These are phyloP conservation scores for Vigna nakashimae DNA, from an alignment of 306 rosid species.

Conservation along the genomic window DNA sequence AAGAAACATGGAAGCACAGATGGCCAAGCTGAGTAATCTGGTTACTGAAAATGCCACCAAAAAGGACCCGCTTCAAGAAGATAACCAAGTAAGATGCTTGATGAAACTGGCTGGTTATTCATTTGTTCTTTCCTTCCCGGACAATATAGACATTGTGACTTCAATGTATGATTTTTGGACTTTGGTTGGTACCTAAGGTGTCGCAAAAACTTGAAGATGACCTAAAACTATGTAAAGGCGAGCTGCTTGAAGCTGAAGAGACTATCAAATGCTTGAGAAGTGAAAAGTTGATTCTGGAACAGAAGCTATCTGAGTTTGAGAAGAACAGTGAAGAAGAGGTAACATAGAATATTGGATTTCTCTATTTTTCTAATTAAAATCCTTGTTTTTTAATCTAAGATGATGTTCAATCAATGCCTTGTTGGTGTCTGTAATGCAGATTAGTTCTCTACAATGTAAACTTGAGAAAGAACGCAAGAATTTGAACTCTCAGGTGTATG, in stretches of 20 bases:
- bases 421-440: conserved; percentile 64
- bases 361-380: conserved; percentile 11
- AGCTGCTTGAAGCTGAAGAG: conserved; percentile 71
- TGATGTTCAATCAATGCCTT: conserved; percentile 24
- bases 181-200: conserved; percentile 47
- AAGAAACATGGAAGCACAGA: conserved; percentile 71
- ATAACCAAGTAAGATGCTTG: conserved; percentile 63
- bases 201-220: conserved; percentile 76
- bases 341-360: conserved; percentile 32
- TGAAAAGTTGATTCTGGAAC: conserved; percentile 71
- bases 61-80: conserved; percentile 58
- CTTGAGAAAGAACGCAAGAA: conserved; percentile 69
- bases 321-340: conserved; percentile 79
- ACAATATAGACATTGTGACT: conserved; percentile 21
- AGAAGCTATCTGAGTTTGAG: conserved; percentile 62
- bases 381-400: conserved; percentile 23
- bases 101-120: conserved; percentile 37
- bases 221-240: conserved; percentile 62
- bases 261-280: conserved; percentile 61
- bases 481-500: conserved; percentile 58
- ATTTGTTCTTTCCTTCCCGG: conserved; percentile 14
- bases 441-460: conserved; percentile 55
- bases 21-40: conserved; percentile 66
- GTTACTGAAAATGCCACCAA: conserved; percentile 57
- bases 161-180: conserved; percentile 19